phyloP scores from a whole-genome alignment of 306 rosid genomes.

The Mimosa bimucronata region DNA sequence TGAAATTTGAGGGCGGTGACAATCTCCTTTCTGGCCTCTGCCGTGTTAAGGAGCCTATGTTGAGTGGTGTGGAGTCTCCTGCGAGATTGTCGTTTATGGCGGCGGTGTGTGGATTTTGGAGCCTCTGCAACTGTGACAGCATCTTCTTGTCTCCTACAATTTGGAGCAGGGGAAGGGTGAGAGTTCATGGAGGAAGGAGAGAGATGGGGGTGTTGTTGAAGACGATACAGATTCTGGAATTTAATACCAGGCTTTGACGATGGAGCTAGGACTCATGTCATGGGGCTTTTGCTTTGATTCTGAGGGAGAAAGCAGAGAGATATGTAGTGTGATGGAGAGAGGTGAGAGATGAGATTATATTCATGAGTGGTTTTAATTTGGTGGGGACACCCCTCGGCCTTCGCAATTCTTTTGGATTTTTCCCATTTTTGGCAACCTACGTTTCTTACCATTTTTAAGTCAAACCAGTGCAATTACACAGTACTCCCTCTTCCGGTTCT shows the following conservation, averaged over 20 bases:
- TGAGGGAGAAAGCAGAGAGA: constrained; percentile 39
- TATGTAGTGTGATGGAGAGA: background rate
- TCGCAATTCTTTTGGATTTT: constrained; percentile 57
- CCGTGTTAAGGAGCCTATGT: constrained; percentile 81
- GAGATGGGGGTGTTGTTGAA: constrained; percentile 57
- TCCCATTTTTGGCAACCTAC: constrained; percentile 58
- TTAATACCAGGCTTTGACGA: constrained; percentile 46
- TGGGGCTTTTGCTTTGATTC: constrained; percentile 11
- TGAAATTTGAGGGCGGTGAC: constrained; percentile 87
- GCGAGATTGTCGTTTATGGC: constrained; percentile 75
- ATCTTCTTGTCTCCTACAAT: too few species aligned
- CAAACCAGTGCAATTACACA: too few species aligned
- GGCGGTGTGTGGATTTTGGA: constrained; percentile 45
- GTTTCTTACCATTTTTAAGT: constrained; percentile 51
- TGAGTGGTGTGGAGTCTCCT: constrained; percentile 79
- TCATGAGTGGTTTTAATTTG: constrained; percentile 79
- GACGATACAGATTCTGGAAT: constrained; percentile 46
- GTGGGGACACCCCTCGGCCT: constrained; percentile 77
- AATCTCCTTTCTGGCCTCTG: constrained; percentile 94
- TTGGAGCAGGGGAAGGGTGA: constrained; percentile 15
- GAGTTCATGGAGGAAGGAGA: constrained; percentile 67
- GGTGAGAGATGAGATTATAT: background rate
- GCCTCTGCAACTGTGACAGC: background rate
- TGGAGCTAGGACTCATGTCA: constrained; percentile 33
- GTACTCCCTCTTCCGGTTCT: too few species aligned